phyloP scores from a whole-genome alignment of 805 yeast species.

The Kuraishia borneana region DNA sequence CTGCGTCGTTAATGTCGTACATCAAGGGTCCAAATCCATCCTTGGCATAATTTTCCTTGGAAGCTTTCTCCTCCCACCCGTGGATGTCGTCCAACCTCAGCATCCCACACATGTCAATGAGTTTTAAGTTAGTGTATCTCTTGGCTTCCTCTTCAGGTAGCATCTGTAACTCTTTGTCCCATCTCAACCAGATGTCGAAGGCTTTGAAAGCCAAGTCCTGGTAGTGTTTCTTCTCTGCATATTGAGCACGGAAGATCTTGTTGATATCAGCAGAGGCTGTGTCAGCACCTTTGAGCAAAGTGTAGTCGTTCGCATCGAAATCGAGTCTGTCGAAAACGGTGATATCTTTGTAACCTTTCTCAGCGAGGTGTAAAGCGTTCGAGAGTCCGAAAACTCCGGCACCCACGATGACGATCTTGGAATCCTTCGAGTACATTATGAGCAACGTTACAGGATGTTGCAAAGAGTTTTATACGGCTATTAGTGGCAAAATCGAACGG shows the following conservation, averaged over 20 bases:
- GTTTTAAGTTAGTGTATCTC: slow-evolving; percentile 10
- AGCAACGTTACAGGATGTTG: too few relatives aligned
- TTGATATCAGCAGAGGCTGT: slow-evolving; percentile 28
- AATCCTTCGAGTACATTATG: background rate
- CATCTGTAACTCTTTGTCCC: slow-evolving; percentile 11
- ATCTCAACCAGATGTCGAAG: slow-evolving; percentile 12
- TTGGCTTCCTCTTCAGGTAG: slow-evolving; percentile 14
- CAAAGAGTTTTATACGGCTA: too few relatives aligned
- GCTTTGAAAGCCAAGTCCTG: slow-evolving; percentile 17
- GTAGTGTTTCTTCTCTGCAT: slow-evolving; percentile 24
- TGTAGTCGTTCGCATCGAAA: slow-evolving; percentile 15
- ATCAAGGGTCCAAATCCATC: slow-evolving; percentile 18
- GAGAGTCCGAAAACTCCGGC: slow-evolving; percentile 46
- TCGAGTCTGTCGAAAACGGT: slow-evolving; percentile 26
- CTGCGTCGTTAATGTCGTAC: slow-evolving; percentile 16
- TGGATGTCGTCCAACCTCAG: slow-evolving; percentile 15
- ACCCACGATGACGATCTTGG: slow-evolving; percentile 31
- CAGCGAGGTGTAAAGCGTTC: slow-evolving; percentile 29
- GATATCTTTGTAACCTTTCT: slow-evolving; percentile 23
- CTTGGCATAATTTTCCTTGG: slow-evolving; percentile 11
- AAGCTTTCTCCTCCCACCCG: slow-evolving; percentile 15
- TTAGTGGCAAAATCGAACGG: too few relatives aligned
- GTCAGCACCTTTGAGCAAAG: slow-evolving; percentile 25
- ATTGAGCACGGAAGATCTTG: slow-evolving; percentile 25
- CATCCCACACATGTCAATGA: slow-evolving; percentile 18